These are phyloP conservation scores for Saturnispora kantuleensis DNA, from an alignment of 805 yeast genomes.

Conservation along the genomic window DNA sequence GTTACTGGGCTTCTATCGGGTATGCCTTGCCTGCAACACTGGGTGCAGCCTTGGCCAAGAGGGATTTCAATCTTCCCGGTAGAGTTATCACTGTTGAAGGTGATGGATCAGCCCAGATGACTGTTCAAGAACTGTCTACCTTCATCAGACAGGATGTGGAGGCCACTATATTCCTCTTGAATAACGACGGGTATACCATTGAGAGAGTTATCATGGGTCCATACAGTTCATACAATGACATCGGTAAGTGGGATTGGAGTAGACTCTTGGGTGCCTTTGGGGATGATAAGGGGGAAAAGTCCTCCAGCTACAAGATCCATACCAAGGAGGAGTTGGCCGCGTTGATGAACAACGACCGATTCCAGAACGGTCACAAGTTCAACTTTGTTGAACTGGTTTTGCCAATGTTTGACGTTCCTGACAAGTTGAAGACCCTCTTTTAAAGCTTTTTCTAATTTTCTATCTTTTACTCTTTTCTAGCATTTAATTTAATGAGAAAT, in stretches of 20 bases:
- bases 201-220: constrained; percentile 43
- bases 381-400: constrained; percentile 52
- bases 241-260: constrained; percentile 57
- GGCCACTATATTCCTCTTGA: constrained; percentile 36
- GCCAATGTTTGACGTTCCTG: constrained; percentile 54
- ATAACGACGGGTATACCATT: constrained; percentile 44
- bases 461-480: not conserved
- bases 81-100: constrained; percentile 38
- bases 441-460: too few relatives aligned
- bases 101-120: constrained; percentile 51
- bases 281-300: constrained; percentile 30
- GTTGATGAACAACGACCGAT: constrained; percentile 27
- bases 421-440: not conserved
- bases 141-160: constrained; percentile 30
- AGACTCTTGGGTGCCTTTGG: constrained; percentile 58
- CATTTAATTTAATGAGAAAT: not conserved
- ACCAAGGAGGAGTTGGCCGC: constrained; percentile 29
- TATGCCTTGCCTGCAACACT: constrained; percentile 56
- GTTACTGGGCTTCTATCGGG: constrained; percentile 70
- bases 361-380: constrained; percentile 27
- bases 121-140: constrained; percentile 39
- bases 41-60: constrained; percentile 56
- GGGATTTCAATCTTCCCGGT: constrained; percentile 30
- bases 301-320: constrained; percentile 27
- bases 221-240: constrained; percentile 40